These are phyloP conservation scores for Castanea mollissima DNA, from an alignment of 306 rosid genomes.

Conservation along the genomic window DNA sequence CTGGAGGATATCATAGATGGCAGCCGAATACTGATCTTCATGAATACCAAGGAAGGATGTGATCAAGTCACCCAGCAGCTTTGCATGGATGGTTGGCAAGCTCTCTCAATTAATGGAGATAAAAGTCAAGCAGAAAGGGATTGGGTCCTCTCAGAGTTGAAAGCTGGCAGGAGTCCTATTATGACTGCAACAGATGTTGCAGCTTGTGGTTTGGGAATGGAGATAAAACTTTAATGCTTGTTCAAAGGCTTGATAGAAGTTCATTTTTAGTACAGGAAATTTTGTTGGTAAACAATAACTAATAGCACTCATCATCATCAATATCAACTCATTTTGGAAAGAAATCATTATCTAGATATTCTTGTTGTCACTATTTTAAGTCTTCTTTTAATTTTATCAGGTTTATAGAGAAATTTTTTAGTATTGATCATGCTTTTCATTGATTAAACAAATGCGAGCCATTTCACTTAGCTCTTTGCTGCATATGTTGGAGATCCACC, in stretches of 20 bases:
- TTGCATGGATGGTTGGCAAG: conserved; percentile 99
- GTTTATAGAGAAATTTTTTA: no score
- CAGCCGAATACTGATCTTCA: conserved; percentile 87
- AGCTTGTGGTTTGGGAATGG: conserved; percentile 92
- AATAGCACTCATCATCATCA: no score
- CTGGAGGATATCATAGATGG: conserved; percentile 99
- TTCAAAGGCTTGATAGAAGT: conserved; percentile 16
- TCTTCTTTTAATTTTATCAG: neutral
- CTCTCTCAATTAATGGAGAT: conserved; percentile 95
- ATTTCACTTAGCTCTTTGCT: no score
- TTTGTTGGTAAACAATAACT: no score
- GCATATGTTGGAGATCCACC: no score
- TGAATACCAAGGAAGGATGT: conserved; percentile 97
- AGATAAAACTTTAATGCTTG: conserved; percentile 5
- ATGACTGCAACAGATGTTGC: conserved; percentile 99
- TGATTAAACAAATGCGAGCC: no score
- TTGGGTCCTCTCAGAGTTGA: conserved; percentile 98
- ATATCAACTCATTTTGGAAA: neutral
- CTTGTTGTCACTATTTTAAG: neutral
- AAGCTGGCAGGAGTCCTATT: conserved; percentile 96
- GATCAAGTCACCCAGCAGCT: conserved; percentile 93
- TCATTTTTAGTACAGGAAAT: no score
- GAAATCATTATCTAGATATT: neutral
- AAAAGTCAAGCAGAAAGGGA: conserved; percentile 99
- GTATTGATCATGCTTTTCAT: no score